Evolutionary conservation across 306 rosid genomes (phyloP).

Genomic region (Dalbergia cochinchinensis): DNA sequence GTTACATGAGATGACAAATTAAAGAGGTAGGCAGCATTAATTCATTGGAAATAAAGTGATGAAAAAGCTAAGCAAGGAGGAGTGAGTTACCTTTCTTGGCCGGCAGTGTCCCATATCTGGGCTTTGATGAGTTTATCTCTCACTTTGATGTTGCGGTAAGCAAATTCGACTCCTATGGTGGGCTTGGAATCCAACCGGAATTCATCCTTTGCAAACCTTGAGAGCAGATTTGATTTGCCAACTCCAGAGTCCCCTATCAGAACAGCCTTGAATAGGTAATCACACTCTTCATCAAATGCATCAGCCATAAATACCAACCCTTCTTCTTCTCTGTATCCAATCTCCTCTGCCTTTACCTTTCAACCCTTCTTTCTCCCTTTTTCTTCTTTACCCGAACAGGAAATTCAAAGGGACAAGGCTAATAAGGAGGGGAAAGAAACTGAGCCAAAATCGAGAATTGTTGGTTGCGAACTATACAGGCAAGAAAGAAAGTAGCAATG

Average conservation of each 20-base stretch:
- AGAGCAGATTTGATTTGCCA: conserved; percentile 92
- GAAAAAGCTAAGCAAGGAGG: neutral
- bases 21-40: neutral
- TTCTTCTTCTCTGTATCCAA: neutral
- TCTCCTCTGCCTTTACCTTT: conserved; percentile 7
- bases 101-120: conserved; percentile 99
- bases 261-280: conserved; percentile 87
- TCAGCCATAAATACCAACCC: conserved; percentile 52
- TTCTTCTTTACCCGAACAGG: neutral
- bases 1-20: neutral
- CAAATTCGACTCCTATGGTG: conserved; percentile 94
- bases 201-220: conserved; percentile 83
- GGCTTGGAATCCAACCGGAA: conserved; percentile 90
- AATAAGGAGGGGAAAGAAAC: neutral
- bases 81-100: conserved; percentile 77
- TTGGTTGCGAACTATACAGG: conserved; percentile 6
- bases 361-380: neutral
- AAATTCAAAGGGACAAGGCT: conserved; percentile 5
- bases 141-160: conserved; percentile 81
- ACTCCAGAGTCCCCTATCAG: conserved; percentile 93
- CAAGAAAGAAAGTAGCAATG: conserved; percentile 7
- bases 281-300: conserved; percentile 87
- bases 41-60: neutral
- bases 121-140: conserved; percentile 90
- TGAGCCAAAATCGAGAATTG: neutral